A percentile compares a stretch with the other conserved stretches of the same genome.
Conservation (phyloP, 1,284 basidiomycete species). For the Athelia psychrophila region DNA sequence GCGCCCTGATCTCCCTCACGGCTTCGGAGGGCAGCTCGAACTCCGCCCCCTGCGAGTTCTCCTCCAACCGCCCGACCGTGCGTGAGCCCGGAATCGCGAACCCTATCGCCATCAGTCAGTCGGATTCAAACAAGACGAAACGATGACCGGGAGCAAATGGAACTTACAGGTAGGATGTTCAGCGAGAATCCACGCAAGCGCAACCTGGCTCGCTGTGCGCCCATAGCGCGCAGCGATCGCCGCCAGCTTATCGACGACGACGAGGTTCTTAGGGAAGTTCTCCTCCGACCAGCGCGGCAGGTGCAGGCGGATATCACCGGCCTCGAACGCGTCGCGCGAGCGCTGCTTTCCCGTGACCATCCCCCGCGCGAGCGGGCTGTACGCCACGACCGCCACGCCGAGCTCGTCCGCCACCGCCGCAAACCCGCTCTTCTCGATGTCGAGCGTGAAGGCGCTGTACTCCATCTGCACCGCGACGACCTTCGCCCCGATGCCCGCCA, state of each 20-base stretch:
- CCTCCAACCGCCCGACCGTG: conserved; percentile 21
- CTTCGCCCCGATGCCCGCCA: conserved; percentile 24
- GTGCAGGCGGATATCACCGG: conserved; percentile 41
- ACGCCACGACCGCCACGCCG: conserved; percentile 54
- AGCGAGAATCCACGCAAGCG: conserved; percentile 40
- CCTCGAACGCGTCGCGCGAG: conserved; percentile 48
- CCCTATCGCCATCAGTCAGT: conserved; percentile 12
- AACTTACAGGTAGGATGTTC: conserved; percentile 17
- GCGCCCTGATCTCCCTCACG: conserved; percentile 21
- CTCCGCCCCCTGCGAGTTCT: conserved; percentile 26
- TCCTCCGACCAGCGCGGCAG: conserved; percentile 38
- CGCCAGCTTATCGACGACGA: conserved; percentile 33
- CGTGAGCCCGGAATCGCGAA: conserved; percentile 27
- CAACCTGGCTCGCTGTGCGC: conserved; percentile 37
- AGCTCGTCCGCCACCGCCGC: conserved; percentile 48
- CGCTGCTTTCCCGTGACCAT: conserved; percentile 55
- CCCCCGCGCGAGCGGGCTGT: conserved; percentile 59
- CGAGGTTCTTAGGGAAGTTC: conserved; percentile 42
- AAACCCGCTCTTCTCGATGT: conserved; percentile 31
- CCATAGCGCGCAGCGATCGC: conserved; percentile 27
- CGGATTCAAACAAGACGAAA: not conserved
- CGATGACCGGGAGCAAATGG: conserved; percentile 12
- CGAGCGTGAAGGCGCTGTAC: conserved; percentile 44
- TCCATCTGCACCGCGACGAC: conserved; percentile 47
- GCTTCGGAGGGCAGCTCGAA: conserved; percentile 23